phyloP scores from a whole-genome alignment of 352 stramenopile species.

The Globisporangium yorkense region DNA sequence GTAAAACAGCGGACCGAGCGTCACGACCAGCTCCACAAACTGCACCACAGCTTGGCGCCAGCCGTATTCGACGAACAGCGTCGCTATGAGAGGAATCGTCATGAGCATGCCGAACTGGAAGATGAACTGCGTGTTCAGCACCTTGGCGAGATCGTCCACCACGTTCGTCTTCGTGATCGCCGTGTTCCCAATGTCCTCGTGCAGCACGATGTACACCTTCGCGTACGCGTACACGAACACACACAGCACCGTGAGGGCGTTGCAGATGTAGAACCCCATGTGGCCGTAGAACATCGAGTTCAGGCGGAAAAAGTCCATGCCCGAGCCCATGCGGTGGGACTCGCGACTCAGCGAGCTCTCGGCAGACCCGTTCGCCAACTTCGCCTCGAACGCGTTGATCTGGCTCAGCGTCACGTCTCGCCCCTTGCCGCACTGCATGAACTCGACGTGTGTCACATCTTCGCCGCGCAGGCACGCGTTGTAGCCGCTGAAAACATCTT shows the following conservation, averaged over 20 bases:
- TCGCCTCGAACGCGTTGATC: conserved; percentile 85
- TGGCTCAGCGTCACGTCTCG: conserved; percentile 86
- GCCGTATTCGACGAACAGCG: conserved; percentile 77
- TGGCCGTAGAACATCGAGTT: conserved; percentile 89
- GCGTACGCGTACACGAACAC: conserved; percentile 79
- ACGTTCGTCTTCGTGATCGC: conserved; percentile 73
- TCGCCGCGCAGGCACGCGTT: conserved; percentile 75
- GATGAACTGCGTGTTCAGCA: conserved; percentile 85
- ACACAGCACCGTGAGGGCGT: conserved; percentile 72
- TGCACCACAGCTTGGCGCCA: conserved; percentile 79
- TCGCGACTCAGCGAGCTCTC: conserved; percentile 81
- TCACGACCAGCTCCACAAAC: conserved; percentile 78
- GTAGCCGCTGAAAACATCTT: conserved; percentile 88
- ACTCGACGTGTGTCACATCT: conserved; percentile 76
- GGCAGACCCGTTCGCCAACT: conserved; percentile 74
- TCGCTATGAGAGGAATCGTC: conserved; percentile 81
- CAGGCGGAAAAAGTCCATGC: conserved; percentile 87
- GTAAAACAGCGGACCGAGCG: conserved; percentile 81
- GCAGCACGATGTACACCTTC: conserved; percentile 84
- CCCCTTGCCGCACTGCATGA: conserved; percentile 86
- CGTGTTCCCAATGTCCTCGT: conserved; percentile 60
- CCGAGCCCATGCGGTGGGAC: conserved; percentile 69
- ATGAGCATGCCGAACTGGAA: conserved; percentile 89
- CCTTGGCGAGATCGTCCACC: conserved; percentile 65
- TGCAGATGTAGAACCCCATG: conserved; percentile 88